Evolutionary conservation across 140 eudicot genomes (phyloP), one percentile per base, ranked within the genome.

Genomic region (Oenanthe javanica): DNA sequence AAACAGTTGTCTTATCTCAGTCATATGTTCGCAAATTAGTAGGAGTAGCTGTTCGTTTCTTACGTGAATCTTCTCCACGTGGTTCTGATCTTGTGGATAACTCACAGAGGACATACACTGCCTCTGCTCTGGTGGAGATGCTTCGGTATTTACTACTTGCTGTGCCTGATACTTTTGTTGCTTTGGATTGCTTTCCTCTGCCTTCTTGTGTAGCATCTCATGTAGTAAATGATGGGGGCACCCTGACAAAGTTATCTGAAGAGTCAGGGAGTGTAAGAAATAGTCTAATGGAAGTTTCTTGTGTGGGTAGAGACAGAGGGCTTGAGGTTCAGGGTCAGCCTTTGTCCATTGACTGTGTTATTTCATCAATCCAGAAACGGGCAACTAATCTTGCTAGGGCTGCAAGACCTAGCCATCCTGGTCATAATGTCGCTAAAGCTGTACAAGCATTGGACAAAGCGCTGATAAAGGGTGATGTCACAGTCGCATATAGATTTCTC

Each of bases 121-220:
- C 79, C 54, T 80, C 99, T 72, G 97, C 97, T 72, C 86, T 96
- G 51, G 89, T 84, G 70, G 99, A 96, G 87, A 87, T 96, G 91
- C 96, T 96, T 82, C 96, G 96, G 21, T 96, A 93, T 87, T 83
- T 96, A 69, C 82, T 96, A 78, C 89, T 89, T 19, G 87, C 93
- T 36, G 97, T 93, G 23, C 99, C 99, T 4, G 99, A 96, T 85
- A 91, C 99, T 79, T 93, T 96, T 82, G 97, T 96, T 72, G 89
- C 96, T 55, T 77, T 93, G 84, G 95, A 91, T 84, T 89, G 92
- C 85, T 96, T 96, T 84, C 99, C 97, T 14, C 66, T 96, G 63
- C 99, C 98, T 15, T 77, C 87, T 16, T 86, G 84, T 80, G 91
- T 95, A 51, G 80, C 83, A 75, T 85, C 88, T 76, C 83, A 82